A percentile compares a stretch with the other conserved stretches of the same genome.
phyloP scores from a whole-genome alignment of 2,329 filamentous ascomycete genomes.

The Fusarium sp. region DNA sequence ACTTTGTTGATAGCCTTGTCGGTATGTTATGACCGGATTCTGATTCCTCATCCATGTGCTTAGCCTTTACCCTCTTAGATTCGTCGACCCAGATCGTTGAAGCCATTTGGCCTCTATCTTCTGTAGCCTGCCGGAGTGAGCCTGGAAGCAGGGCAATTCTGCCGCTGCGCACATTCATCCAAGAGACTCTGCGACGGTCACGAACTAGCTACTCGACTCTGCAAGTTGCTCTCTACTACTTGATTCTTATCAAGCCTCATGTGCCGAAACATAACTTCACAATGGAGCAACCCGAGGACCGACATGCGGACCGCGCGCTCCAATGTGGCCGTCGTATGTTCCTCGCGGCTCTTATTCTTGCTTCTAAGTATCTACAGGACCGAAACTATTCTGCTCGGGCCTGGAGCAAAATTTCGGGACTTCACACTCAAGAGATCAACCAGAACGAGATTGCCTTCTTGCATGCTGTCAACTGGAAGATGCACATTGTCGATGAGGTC shows the following conservation, averaged over 20 bases:
- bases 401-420: slow-evolving; percentile 99
- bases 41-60: slow-evolving; percentile 41
- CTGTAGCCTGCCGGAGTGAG: slow-evolving; percentile 79
- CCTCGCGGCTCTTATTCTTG: slow-evolving; percentile 90
- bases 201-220: slow-evolving; percentile 97
- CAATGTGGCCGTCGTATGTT: slow-evolving; percentile 99
- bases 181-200: slow-evolving; percentile 94
- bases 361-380: slow-evolving; percentile 98
- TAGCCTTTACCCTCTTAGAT: slow-evolving; percentile 68
- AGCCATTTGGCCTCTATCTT: slow-evolving; percentile 94
- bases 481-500: slow-evolving; percentile 89
- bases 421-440: slow-evolving; percentile 94
- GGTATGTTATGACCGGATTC: slow-evolving; percentile 74
- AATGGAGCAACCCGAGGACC: slow-evolving; percentile 83
- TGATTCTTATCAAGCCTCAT: slow-evolving; percentile 92
- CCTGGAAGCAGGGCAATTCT: slow-evolving; percentile 80
- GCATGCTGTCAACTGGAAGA: slow-evolving; percentile 88
- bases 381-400: slow-evolving; percentile 97
- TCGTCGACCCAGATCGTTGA: slow-evolving; percentile 97
- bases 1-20: slow-evolving; percentile 96
- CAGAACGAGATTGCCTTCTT: slow-evolving; percentile 96
- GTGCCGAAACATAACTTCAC: slow-evolving; percentile 87
- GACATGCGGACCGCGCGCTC: slow-evolving; percentile 79
- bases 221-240: slow-evolving; percentile 95
- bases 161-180: slow-evolving; percentile 93